Evolutionary conservation across 2,329 filamentous ascomycete species (phyloP).

Genomic region (Ploettnerulaceae sp.): DNA sequence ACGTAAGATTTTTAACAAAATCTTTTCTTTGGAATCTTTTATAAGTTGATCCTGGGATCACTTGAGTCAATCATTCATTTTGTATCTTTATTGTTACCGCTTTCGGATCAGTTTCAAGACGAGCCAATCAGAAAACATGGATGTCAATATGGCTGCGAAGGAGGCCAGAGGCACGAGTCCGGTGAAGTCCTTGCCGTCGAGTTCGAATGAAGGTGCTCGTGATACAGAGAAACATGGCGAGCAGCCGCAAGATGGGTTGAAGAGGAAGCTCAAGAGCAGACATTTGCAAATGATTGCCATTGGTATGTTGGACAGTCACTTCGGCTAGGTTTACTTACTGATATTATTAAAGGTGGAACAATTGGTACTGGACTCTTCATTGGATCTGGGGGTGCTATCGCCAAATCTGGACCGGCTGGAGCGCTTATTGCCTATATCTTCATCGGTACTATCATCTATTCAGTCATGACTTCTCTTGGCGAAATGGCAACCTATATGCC

Average conservation of each 20-base stretch:
- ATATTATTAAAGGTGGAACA: constrained; percentile 45
- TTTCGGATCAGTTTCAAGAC: constrained; percentile 13
- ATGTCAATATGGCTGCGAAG: constrained; percentile 6
- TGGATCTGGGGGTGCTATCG: constrained; percentile 58
- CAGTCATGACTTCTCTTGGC: constrained; percentile 64
- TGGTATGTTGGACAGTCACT: constrained; percentile 29
- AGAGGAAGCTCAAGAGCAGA: constrained; percentile 45
- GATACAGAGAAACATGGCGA: constrained; percentile 27
- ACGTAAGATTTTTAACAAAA: constrained; percentile 13
- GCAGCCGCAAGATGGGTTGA: constrained; percentile 14
- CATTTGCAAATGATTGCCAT: constrained; percentile 67
- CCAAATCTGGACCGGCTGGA: constrained; percentile 59
- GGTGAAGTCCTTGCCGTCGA: background rate
- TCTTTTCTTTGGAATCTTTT: constrained; percentile 6
- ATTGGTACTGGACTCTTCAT: constrained; percentile 72
- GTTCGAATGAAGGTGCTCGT: constrained; percentile 18
- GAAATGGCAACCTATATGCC: constrained; percentile 78
- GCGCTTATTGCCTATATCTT: constrained; percentile 65
- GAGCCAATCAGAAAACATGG: constrained; percentile 15
- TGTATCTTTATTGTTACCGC: background rate
- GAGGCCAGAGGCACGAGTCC: background rate
- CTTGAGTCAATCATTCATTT: background rate
- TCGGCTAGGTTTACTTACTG: background rate
- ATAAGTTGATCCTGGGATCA: constrained; percentile 6
- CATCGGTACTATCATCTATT: constrained; percentile 68